Conservation (phyloP, 73 alveolate species). For the Paramecium primaurelia region DNA sequence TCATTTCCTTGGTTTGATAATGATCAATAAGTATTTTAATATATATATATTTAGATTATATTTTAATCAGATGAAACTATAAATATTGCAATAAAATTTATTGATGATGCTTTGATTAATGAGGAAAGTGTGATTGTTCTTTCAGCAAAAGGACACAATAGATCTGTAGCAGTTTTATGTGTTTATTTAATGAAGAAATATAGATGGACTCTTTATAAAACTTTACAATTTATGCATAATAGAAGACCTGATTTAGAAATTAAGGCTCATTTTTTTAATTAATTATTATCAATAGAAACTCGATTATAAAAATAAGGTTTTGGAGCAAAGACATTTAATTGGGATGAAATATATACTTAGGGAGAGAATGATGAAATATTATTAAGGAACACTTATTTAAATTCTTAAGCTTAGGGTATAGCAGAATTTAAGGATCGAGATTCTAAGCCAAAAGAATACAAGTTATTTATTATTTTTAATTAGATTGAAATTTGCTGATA, state of each 20-base stretch:
- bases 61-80: conserved; percentile 56
- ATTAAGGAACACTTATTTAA: not conserved
- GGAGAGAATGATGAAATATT: conserved; percentile 5
- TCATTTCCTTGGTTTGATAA: conserved; percentile 83
- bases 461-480: not conserved
- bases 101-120: conserved; percentile 70
- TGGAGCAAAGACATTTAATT: conserved; percentile 72
- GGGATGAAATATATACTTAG: conserved; percentile 68
- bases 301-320: conserved; percentile 55
- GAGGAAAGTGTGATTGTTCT: conserved; percentile 74
- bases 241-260: conserved; percentile 78
- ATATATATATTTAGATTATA: not conserved
- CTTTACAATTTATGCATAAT: conserved; percentile 67
- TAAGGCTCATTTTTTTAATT: conserved; percentile 71
- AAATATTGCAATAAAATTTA: conserved; percentile 57
- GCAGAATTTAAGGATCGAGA: conserved; percentile 25
- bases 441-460: not conserved
- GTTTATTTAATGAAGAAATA: conserved; percentile 68
- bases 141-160: conserved; percentile 70
- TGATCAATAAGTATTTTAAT: conserved; percentile 62
- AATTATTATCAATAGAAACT: conserved; percentile 67
- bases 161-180: conserved; percentile 59
- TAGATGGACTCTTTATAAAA: conserved; percentile 74
- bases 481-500: conserved; percentile 12
- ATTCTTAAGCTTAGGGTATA: not conserved